Base-by-base conservation (phyloP, 1,139 yeast genomes). In the Sugiyamaella neomexicana region DNA sequence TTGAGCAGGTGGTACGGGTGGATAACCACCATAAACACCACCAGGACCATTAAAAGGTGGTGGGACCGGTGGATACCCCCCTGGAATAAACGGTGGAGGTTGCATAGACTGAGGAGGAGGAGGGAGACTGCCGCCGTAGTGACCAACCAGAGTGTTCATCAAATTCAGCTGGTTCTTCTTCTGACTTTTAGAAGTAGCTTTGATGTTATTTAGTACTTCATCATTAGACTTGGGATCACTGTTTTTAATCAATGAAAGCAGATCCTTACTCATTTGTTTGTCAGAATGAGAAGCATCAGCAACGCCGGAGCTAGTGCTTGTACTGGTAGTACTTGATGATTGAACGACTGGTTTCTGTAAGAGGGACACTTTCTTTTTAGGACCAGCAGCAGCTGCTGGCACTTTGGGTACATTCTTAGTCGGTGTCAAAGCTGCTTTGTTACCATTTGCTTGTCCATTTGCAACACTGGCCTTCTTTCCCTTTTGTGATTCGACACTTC, bases 141-240 rank as follows among this genome's bases (percentile, higher is more conserved):
- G 64, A 13, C 63, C 61, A 50, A 59, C 61, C 25, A 80, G 77
- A 52, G 79, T 80, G 1, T 80, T 80, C 57, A 71, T 60, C 53
- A 81, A 74, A 50, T 78, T 75, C 58, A 74, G 78, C 59, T 77
- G 77, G 5, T 59, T 61, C 60, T 60, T 59, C 40, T 59, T 55
- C 13, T 58, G 58, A 49, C 58, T 55, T 50, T 69, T 60, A 37
- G 65, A 59, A 50, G 78, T 75, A 7, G 80, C 80, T 56, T 74
- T 69, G 42, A 76, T 71, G 47, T 69, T 66, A 46, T 64, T 64
- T 46, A 69, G 59, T 7, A 68, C 64, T 17, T 62, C 65, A 16
- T 62, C 65, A 39, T 69, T 66, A 54, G 67, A 68, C 6, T 65
- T 60, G 5, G 55, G 54, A 27, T 49, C 58, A 16, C 56, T 63